These are phyloP conservation scores for Solanum rostratum DNA, from an alignment of 257 asterid species.

Conservation along the genomic window DNA sequence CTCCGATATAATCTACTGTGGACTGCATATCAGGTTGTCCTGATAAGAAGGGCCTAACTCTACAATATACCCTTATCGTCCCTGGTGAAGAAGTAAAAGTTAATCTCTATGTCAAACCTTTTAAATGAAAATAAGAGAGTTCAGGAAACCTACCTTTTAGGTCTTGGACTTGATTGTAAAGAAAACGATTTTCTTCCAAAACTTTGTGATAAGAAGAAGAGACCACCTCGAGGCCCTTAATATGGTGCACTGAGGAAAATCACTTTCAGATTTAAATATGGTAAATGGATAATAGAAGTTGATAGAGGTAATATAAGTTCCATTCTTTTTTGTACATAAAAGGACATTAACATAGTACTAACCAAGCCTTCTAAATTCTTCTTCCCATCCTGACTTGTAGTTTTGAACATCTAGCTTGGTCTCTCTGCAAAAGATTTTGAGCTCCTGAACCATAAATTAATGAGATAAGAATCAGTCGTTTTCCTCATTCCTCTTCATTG, in stretches of 20 bases:
- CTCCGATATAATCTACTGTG: constrained; percentile 83
- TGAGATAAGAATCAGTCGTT: background rate
- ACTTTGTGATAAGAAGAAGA: constrained; percentile 72
- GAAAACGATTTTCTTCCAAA: constrained; percentile 77
- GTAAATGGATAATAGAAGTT: background rate
- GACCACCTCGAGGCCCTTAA: constrained; percentile 56
- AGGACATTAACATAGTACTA: constrained; percentile 11
- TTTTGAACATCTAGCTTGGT: constrained; percentile 43
- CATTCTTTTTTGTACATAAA: background rate
- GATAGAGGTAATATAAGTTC: background rate
- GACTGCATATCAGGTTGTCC: constrained; percentile 51
- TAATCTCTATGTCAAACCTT: background rate
- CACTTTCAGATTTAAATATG: background rate
- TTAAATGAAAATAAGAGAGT: background rate
- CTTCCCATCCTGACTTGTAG: constrained; percentile 50
- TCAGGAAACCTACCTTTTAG: constrained; percentile 50
- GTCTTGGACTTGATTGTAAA: constrained; percentile 90
- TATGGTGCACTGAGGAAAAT: constrained; percentile 45
- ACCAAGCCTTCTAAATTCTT: constrained; percentile 60
- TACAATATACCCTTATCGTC: constrained; percentile 74
- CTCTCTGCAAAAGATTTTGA: constrained; percentile 43
- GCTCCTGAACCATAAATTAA: constrained; percentile 35
- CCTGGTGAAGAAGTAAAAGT: constrained; percentile 29
- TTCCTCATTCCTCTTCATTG: background rate
- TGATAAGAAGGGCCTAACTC: constrained; percentile 72